Evolutionary conservation across 208 protist genomes (phyloP).

Genomic region (Crithidia expoeki): DNA sequence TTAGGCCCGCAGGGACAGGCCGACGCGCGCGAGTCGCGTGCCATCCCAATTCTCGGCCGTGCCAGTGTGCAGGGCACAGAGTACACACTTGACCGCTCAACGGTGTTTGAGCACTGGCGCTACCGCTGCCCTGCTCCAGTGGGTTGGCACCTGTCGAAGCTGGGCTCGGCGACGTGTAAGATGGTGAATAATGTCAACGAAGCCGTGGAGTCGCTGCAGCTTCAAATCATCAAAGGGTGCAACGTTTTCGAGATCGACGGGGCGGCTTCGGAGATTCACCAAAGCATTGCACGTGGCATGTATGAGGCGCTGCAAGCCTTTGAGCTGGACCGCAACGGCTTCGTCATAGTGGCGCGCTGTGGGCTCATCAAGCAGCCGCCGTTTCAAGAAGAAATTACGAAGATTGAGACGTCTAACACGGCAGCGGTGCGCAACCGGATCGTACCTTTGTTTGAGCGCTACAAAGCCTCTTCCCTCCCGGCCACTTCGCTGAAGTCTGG

Average conservation of each 20-base stretch:
- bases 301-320: slow-evolving; percentile 84
- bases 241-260: slow-evolving; percentile 91
- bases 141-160: slow-evolving; percentile 82
- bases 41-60: slow-evolving; percentile 78
- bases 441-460: slow-evolving; percentile 84
- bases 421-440: slow-evolving; percentile 82
- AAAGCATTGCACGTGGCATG: slow-evolving; percentile 76
- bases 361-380: slow-evolving; percentile 80
- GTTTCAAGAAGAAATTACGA: slow-evolving; percentile 82
- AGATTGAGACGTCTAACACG: slow-evolving; percentile 76
- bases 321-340: slow-evolving; percentile 87
- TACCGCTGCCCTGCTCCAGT: slow-evolving; percentile 73
- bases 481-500: slow-evolving; percentile 81
- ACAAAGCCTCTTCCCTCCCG: slow-evolving; percentile 87
- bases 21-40: slow-evolving; percentile 79
- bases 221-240: slow-evolving; percentile 90
- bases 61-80: slow-evolving; percentile 74
- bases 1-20: slow-evolving; percentile 77
- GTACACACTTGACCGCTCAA: slow-evolving; percentile 83
- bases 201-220: slow-evolving; percentile 84
- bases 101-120: slow-evolving; percentile 85
- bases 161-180: slow-evolving; percentile 85
- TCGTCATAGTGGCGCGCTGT: slow-evolving; percentile 78
- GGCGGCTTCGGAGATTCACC: slow-evolving; percentile 76
- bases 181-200: slow-evolving; percentile 85